Conservation (phyloP, 495 filamentous ascomycete genomes). For the Podospora sp. region DNA sequence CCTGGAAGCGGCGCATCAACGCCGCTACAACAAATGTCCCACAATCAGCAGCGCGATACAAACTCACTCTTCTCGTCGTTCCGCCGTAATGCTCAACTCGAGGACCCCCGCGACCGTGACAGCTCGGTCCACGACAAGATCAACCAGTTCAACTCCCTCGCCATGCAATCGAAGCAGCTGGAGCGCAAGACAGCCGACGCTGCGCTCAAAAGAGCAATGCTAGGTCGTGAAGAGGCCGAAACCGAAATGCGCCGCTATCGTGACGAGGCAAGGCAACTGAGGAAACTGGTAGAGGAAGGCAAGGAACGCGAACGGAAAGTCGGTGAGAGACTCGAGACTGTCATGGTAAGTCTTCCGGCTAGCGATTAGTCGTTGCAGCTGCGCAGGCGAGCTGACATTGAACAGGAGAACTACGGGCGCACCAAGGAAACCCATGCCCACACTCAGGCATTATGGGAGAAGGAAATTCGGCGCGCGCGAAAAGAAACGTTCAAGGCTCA, state of each 20-base stretch:
- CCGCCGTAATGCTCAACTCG: slow-evolving; percentile 29
- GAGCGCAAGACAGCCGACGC: slow-evolving; percentile 66
- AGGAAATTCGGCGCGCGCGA: slow-evolving; percentile 76
- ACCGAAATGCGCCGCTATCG: slow-evolving; percentile 61
- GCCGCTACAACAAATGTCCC: slow-evolving; percentile 70
- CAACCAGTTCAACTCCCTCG: slow-evolving; percentile 75
- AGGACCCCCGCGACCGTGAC: slow-evolving; percentile 69
- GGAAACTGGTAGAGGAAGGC: slow-evolving; percentile 66
- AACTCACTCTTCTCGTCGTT: slow-evolving; percentile 24
- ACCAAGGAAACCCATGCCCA: slow-evolving; percentile 75
- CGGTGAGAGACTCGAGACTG: slow-evolving; percentile 72
- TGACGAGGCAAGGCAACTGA: slow-evolving; percentile 58
- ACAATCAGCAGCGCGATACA: slow-evolving; percentile 66
- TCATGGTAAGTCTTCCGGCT: slow-evolving; percentile 59
- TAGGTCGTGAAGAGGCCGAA: slow-evolving; percentile 85
- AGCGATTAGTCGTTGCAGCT: not conserved
- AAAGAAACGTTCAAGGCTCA: slow-evolving; percentile 86
- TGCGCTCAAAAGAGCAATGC: slow-evolving; percentile 75
- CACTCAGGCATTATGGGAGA: slow-evolving; percentile 76
- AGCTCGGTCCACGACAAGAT: slow-evolving; percentile 80
- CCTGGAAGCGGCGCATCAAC: slow-evolving; percentile 34
- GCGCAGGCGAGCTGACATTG: not conserved
- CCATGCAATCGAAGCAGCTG: slow-evolving; percentile 63
- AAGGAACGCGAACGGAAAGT: slow-evolving; percentile 74
- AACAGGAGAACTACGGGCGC: slow-evolving; percentile 72